These are phyloP conservation scores for Sclerotinia subarctica DNA, from an alignment of 2,329 filamentous ascomycete species.

Conservation along the genomic window DNA sequence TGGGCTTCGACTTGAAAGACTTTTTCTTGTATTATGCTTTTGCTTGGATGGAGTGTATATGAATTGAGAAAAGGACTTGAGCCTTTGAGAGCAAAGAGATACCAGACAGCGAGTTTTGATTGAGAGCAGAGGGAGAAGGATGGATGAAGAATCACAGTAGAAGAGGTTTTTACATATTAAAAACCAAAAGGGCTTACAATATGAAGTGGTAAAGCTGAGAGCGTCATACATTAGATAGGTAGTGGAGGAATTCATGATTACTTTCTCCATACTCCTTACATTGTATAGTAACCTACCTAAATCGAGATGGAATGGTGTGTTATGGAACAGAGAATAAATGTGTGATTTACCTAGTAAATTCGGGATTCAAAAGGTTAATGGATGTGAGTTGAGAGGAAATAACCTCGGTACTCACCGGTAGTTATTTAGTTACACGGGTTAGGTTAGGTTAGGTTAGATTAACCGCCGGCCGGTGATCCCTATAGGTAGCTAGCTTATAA, in stretches of 20 bases:
- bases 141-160: not conserved
- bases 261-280: not conserved
- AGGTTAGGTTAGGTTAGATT: too few relatives aligned
- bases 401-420: not conserved
- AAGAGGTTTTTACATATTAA: not conserved
- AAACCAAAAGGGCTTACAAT: not conserved
- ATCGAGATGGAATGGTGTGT: not conserved
- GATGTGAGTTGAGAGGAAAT: not conserved
- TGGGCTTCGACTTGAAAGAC: not conserved
- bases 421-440: too few relatives aligned
- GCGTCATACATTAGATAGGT: not conserved
- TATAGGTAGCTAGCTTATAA: too few relatives aligned
- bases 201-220: not conserved
- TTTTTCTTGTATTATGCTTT: slow-evolving; percentile 9
- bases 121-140: not conserved
- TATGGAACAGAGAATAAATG: not conserved
- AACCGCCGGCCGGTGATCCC: too few relatives aligned
- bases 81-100: not conserved
- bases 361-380: too few relatives aligned
- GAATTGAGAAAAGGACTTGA: not conserved
- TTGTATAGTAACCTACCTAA: too few relatives aligned
- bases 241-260: not conserved
- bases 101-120: not conserved
- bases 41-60: not conserved
- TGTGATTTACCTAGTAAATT: too few relatives aligned